Evolutionary conservation across 2,329 filamentous ascomycete genomes (phyloP).

Genomic region (Cladorrhinum sp.): DNA sequence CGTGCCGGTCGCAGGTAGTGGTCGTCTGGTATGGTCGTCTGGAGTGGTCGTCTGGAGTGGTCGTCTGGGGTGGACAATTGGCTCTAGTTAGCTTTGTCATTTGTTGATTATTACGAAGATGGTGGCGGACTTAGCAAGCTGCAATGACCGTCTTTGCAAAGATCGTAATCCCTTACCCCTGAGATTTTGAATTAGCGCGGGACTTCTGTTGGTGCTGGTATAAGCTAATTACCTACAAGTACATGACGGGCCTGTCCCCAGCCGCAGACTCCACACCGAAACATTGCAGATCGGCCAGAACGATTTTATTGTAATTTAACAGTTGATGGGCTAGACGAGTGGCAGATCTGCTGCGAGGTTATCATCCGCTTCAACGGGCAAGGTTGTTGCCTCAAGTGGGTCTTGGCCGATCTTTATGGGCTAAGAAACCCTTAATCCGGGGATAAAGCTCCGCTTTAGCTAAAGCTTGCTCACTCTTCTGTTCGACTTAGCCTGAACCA

Average conservation of each 20-base stretch:
- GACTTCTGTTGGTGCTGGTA: too few species aligned
- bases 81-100: not conserved
- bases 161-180: not conserved
- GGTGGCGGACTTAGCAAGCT: too few species aligned
- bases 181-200: too few species aligned
- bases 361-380: not conserved
- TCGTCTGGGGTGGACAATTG: not conserved
- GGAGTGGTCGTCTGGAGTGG: too few species aligned
- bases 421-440: too few species aligned
- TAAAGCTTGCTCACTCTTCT: too few species aligned
- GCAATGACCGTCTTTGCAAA: not conserved
- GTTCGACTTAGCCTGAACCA: too few species aligned
- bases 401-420: too few species aligned
- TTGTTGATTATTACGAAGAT: not conserved
- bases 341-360: not conserved
- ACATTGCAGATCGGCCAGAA: not conserved
- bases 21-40: too few species aligned
- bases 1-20: not conserved
- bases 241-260: not conserved
- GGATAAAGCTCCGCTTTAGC: too few species aligned
- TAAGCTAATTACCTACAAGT: too few species aligned
- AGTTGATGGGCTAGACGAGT: not conserved
- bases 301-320: not conserved
- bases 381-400: not conserved
- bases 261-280: not conserved